Percentiles rank a stretch among this genome's conserved stretches.
phyloP scores from a whole-genome alignment of 2,329 filamentous ascomycete genomes.

The Ciborinia camelliae region DNA sequence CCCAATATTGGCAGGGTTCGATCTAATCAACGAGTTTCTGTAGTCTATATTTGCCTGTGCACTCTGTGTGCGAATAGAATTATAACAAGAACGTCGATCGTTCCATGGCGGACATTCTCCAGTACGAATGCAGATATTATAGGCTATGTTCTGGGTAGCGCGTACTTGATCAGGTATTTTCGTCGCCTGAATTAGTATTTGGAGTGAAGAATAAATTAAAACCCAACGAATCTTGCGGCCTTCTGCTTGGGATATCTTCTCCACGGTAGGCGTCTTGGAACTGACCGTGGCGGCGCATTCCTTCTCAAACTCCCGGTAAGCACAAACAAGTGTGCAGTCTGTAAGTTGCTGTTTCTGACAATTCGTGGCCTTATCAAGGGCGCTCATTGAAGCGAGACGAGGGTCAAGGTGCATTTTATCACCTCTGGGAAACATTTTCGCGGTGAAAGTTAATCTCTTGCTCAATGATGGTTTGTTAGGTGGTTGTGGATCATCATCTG shows the following conservation, averaged over 20 bases:
- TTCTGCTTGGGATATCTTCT: conserved; percentile 59
- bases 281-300: conserved; percentile 47
- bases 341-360: conserved; percentile 37
- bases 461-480: conserved; percentile 24
- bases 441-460: conserved; percentile 29
- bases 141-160: conserved; percentile 53
- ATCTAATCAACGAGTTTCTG: neutral
- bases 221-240: conserved; percentile 78
- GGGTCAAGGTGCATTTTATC: conserved; percentile 48
- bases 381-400: conserved; percentile 50
- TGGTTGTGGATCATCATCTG: conserved; percentile 38
- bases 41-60: conserved; percentile 26
- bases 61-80: conserved; percentile 25
- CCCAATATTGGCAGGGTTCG: neutral
- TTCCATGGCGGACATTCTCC: conserved; percentile 34
- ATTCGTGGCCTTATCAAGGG: conserved; percentile 51
- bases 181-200: conserved; percentile 66
- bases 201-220: conserved; percentile 68
- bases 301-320: conserved; percentile 69
- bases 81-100: conserved; percentile 24
- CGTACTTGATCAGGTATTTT: conserved; percentile 59
- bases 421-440: conserved; percentile 24
- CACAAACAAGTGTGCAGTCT: conserved; percentile 55
- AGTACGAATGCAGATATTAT: conserved; percentile 43
- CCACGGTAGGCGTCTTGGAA: conserved; percentile 52